A percentile compares a stretch with the other conserved stretches of the same genome.
phyloP scores from a whole-genome alignment of 768 basidiomycete genomes.

The Candolleomyces eurysporus region DNA sequence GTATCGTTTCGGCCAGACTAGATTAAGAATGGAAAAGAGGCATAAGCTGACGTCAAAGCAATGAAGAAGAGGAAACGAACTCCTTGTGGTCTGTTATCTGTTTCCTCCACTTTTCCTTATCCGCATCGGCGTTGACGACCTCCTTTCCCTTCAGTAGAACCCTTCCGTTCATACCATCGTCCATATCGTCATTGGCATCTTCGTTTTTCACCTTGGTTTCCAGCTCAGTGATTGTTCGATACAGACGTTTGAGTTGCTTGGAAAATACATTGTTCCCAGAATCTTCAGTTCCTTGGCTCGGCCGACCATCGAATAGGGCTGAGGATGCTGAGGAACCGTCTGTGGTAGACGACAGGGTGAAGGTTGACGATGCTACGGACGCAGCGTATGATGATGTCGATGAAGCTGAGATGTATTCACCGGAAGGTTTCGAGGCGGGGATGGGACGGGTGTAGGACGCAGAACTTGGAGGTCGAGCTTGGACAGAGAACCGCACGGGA shows the following conservation, averaged over 20 bases:
- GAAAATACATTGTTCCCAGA: slow-evolving; percentile 68
- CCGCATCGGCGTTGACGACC: slow-evolving; percentile 51
- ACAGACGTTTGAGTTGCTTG: slow-evolving; percentile 73
- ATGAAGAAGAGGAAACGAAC: slow-evolving; percentile 41
- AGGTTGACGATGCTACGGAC: slow-evolving; percentile 62
- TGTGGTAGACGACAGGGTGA: slow-evolving; percentile 77
- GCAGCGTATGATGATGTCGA: slow-evolving; percentile 74
- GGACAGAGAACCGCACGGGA: slow-evolving; percentile 78
- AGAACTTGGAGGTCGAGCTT: slow-evolving; percentile 43
- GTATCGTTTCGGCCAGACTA: slow-evolving; percentile 88
- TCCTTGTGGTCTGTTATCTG: slow-evolving; percentile 79
- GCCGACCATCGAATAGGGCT: slow-evolving; percentile 59
- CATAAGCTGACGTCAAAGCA: slow-evolving; percentile 5
- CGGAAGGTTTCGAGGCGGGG: slow-evolving; percentile 60
- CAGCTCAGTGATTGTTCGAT: slow-evolving; percentile 76
- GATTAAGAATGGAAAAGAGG: not conserved
- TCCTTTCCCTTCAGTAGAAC: slow-evolving; percentile 45
- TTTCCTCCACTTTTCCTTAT: slow-evolving; percentile 75
- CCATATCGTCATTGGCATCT: slow-evolving; percentile 53
- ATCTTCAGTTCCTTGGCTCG: slow-evolving; percentile 46
- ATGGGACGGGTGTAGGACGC: slow-evolving; percentile 31
- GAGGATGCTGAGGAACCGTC: slow-evolving; percentile 74
- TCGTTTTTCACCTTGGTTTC: slow-evolving; percentile 73
- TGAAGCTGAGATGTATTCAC: slow-evolving; percentile 71
- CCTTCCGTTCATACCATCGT: slow-evolving; percentile 40